Evolutionary conservation across 202 grass and related monocot genomes (phyloP), one percentile per base, ranked within the genome.

Genomic region (Panicum virgatum): DNA sequence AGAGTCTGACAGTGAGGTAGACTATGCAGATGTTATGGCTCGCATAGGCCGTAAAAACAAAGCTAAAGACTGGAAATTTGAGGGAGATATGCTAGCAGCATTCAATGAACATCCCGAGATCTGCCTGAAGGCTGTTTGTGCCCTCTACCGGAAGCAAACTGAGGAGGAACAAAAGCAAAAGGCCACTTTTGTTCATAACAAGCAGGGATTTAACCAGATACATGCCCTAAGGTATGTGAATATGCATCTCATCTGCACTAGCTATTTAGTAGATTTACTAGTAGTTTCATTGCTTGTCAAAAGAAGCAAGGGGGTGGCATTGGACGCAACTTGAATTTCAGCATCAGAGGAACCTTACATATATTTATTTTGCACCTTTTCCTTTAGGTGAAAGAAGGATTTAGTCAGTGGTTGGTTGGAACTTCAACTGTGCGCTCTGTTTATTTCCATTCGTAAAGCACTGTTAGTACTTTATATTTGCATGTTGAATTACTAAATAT

Each of bases 61-160:
- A 59, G 59, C 16, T 25, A 83, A 85, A 47, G 85, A 86, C 29
- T 97, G 92, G 94, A 63, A 82, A 37, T 82, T 16, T 53, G 88
- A 94, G 77, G 83, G 18, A 51, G 88, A 94, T 12, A 94, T 97
- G 91, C 75, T 94, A 58, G 58, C 87, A 27, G 83, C 91, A 56
- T 92, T 97, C 66, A 42, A 29, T 39, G 52, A 81, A 58, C 44
- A 86, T 11, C 78, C 86, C 27, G 81, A 92, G 53, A 85, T 94
- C 75, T 88, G 75, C 74, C 45, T 94, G 79, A 91, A 91, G 83
- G 94, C 94, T 78, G 81, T 97, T 62, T 97, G 94, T 86, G 90
- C 90, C 2, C 61, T 97, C 62, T 87, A 94, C 66, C 85, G 88
- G 67, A 85, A 76, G 73, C 88, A 97, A 80, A 92, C 94, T 16